Evolutionary conservation across 495 filamentous ascomycete species (phyloP).

Genomic region (Durotheca rogersii): DNA sequence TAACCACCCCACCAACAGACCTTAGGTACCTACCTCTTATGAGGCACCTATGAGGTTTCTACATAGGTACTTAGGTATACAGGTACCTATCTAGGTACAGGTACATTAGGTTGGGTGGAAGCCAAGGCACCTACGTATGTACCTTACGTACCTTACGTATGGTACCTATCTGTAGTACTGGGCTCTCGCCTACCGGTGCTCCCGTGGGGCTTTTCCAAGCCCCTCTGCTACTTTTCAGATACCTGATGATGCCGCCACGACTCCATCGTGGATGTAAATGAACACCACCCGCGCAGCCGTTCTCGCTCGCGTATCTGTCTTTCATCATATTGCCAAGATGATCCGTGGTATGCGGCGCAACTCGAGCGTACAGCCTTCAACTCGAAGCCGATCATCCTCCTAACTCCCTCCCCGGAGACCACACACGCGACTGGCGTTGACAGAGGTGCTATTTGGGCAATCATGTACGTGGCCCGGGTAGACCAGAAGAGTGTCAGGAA

Average conservation of each 20-base stretch:
- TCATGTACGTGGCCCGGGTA: conserved; percentile 28
- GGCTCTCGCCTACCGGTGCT: too few relatives aligned
- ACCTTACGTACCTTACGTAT: too few relatives aligned
- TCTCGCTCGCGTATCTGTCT: neutral
- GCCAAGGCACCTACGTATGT: too few relatives aligned
- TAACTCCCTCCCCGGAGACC: neutral
- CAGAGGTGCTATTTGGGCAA: conserved; percentile 23
- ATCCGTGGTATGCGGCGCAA: conserved; percentile 10
- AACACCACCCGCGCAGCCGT: conserved; percentile 4
- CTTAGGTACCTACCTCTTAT: too few relatives aligned
- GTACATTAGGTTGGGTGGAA: too few relatives aligned
- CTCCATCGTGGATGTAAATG: conserved; percentile 10
- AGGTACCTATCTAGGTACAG: too few relatives aligned
- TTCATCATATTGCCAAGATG: conserved; percentile 20
- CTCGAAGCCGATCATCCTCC: conserved; percentile 15
- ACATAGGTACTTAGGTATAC: too few relatives aligned
- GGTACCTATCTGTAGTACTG: too few relatives aligned
- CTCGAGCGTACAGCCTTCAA: conserved; percentile 6
- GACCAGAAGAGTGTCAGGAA: neutral
- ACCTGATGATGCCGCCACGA: neutral
- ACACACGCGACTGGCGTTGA: conserved; percentile 12
- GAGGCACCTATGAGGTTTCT: too few relatives aligned
- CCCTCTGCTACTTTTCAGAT: neutral
- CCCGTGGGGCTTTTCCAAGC: too few relatives aligned
- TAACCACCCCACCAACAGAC: too few relatives aligned